Conservation (phyloP, 495 filamentous ascomycete species). For the Neurospora cerealis region DNA sequence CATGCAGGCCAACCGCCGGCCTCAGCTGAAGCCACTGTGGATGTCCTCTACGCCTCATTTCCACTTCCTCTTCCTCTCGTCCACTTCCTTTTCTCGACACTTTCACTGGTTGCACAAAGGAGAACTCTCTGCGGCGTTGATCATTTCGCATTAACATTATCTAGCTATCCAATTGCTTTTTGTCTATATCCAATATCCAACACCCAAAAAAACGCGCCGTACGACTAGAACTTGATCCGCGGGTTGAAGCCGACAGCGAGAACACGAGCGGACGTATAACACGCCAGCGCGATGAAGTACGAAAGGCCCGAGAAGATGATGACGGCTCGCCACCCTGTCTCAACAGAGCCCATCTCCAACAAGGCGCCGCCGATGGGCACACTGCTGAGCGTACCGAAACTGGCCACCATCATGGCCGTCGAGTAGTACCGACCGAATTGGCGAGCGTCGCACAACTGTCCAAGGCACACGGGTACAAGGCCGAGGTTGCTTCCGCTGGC, state of each 20-base stretch:
- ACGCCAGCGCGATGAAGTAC: constrained; percentile 51
- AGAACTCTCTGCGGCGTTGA: background rate
- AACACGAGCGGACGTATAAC: constrained; percentile 52
- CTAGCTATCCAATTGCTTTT: background rate
- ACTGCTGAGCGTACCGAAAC: constrained; percentile 78
- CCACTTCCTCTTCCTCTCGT: background rate
- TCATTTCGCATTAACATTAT: background rate
- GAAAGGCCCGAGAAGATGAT: constrained; percentile 58
- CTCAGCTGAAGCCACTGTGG: background rate
- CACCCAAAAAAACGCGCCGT: background rate
- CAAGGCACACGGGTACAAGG: constrained; percentile 80
- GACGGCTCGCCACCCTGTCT: constrained; percentile 49
- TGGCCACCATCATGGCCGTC: constrained; percentile 80
- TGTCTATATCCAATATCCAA: background rate
- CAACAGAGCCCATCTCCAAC: constrained; percentile 30
- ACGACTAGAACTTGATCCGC: constrained; percentile 34
- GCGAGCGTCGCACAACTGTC: constrained; percentile 79
- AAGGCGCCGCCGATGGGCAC: constrained; percentile 81
- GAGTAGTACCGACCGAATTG: constrained; percentile 80
- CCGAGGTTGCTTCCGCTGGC: constrained; percentile 76
- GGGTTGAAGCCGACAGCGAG: constrained; percentile 58
- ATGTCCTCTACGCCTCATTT: background rate
- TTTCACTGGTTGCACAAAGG: background rate
- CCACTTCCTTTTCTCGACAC: background rate
- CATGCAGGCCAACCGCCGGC: too few relatives aligned